Evolutionary conservation across 306 rosid genomes (phyloP).

Genomic region (Canavalia ensiformis): DNA sequence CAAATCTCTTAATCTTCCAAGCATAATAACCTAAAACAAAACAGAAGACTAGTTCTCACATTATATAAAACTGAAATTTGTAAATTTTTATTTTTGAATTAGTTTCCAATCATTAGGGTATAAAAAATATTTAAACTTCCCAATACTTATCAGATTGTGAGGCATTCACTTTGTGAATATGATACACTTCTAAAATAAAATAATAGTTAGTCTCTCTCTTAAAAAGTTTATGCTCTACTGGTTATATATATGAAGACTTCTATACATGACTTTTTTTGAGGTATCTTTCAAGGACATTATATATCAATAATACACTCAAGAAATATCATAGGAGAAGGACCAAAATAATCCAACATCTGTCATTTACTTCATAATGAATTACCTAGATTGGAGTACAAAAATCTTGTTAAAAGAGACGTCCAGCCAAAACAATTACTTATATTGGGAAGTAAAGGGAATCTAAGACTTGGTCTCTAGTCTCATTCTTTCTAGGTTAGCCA

Average conservation of each 20-base stretch:
- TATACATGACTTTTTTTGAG: not conserved
- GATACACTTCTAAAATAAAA: not conserved
- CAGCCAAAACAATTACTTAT: not conserved
- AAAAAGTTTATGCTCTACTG: not conserved
- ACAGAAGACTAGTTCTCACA: not conserved
- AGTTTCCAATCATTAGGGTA: not conserved
- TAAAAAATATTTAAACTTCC: not conserved
- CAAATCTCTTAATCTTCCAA: not conserved
- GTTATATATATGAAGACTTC: not conserved
- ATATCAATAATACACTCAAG: no score
- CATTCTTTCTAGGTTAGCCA: not conserved
- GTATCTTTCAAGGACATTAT: conserved; percentile 1
- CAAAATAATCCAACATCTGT: not conserved
- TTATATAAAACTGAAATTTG: not conserved
- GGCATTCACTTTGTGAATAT: conserved; percentile 1
- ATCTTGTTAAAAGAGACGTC: no score
- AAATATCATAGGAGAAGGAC: not conserved
- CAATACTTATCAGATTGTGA: not conserved
- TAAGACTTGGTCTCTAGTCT: not conserved
- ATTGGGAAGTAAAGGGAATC: conserved; percentile 8
- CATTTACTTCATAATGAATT: not conserved
- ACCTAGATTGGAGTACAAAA: not conserved
- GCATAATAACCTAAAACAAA: not conserved
- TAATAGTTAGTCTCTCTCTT: not conserved
- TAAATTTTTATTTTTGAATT: not conserved